Percentiles rank a stretch among this genome's conserved stretches.
Conservation (phyloP, 306 rosid species). For the Fragaria nilgerrensis region DNA sequence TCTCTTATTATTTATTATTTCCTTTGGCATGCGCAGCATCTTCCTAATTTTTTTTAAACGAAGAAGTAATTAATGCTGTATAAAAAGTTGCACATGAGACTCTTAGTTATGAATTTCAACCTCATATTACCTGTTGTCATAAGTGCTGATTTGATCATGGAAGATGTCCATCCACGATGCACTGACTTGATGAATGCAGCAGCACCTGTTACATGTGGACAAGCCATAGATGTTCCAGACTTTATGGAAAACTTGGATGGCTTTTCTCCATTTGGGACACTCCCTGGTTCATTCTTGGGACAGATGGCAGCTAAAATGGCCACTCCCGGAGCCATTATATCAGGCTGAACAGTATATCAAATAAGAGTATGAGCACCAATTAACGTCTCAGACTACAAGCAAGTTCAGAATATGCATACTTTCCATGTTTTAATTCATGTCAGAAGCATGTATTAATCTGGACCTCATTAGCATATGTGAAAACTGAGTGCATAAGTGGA, state of each 20-base stretch:
- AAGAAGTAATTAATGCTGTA: not conserved
- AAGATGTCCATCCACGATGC: conserved; percentile 64
- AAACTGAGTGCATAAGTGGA: not conserved
- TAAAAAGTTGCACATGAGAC: not conserved
- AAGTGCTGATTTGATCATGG: conserved; percentile 87
- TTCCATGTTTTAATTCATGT: not conserved
- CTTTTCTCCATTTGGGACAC: conserved; percentile 52
- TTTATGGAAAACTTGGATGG: conserved; percentile 57
- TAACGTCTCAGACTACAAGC: not conserved
- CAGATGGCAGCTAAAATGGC: conserved; percentile 67
- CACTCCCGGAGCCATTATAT: conserved; percentile 88
- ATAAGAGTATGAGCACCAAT: not conserved
- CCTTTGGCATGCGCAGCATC: not conserved
- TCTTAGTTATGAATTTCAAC: not conserved
- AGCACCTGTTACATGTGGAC: conserved; percentile 94
- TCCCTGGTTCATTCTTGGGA: conserved; percentile 60
- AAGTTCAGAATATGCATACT: not conserved
- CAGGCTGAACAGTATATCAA: conserved; percentile 56
- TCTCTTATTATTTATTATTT: not conserved
- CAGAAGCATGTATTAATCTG: not conserved
- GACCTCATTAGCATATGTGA: not conserved
- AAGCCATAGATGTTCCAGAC: conserved; percentile 97
- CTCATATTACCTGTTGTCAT: conserved; percentile 79
- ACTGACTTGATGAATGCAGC: conserved; percentile 76
- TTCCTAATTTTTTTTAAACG: not conserved